A percentile compares a stretch with the other conserved stretches of the same genome.
These are phyloP conservation scores for Chionographis japonica DNA, from an alignment of 106 monocot species.

Conservation along the genomic window DNA sequence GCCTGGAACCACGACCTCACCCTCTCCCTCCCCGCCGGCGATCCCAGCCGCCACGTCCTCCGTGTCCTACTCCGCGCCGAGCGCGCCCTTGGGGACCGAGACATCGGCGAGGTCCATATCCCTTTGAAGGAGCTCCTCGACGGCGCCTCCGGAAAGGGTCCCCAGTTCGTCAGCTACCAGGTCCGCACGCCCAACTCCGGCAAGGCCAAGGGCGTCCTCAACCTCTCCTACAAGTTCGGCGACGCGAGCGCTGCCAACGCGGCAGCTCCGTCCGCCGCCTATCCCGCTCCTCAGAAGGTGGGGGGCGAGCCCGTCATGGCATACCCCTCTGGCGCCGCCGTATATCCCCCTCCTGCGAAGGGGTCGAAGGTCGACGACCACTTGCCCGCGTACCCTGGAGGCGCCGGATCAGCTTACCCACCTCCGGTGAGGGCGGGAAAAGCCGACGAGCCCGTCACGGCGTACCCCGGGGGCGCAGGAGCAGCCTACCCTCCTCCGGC, in stretches of 20 bases:
- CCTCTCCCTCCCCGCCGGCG: slow-evolving; percentile 31
- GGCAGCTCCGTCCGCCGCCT: neutral
- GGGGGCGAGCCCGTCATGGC: slow-evolving; percentile 7
- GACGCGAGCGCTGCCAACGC: slow-evolving; percentile 9
- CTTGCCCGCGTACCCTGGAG: too few species aligned
- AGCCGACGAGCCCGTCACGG: too few species aligned
- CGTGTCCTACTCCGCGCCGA: slow-evolving; percentile 41
- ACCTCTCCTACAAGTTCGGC: slow-evolving; percentile 45
- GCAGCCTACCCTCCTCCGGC: neutral
- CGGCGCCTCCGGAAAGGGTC: neutral
- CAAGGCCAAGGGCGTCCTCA: slow-evolving; percentile 56
- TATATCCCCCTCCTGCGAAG: neutral
- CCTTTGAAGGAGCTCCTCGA: slow-evolving; percentile 45
- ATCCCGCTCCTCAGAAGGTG: neutral
- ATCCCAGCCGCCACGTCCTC: slow-evolving; percentile 10
- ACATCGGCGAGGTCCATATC: slow-evolving; percentile 59
- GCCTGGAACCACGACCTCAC: slow-evolving; percentile 40
- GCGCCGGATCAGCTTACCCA: neutral
- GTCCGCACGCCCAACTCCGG: slow-evolving; percentile 49
- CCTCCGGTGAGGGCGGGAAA: neutral
- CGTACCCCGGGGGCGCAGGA: too few species aligned
- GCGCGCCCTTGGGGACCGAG: slow-evolving; percentile 50
- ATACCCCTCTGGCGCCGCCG: slow-evolving; percentile 9
- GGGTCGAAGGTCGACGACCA: neutral
- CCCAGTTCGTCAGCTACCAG: slow-evolving; percentile 55